Base-by-base conservation (phyloP, 768 basidiomycete species). In the Sarcodon aspratus region DNA sequence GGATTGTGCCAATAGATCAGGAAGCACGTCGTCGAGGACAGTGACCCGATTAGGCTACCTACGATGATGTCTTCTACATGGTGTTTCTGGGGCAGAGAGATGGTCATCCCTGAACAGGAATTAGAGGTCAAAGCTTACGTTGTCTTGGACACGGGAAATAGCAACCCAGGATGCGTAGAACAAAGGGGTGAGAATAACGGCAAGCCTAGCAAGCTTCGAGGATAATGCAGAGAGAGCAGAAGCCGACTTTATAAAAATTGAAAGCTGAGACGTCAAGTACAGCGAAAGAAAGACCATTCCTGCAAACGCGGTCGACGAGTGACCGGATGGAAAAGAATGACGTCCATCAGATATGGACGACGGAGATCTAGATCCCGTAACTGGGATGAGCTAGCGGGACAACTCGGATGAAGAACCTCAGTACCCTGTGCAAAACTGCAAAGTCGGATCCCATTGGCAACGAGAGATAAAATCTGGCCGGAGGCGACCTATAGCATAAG, bases 21-120 rank as follows among this genome's bases (percentile, higher is more conserved):
- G 59, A 80, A 83, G 55, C 69, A 71, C 48, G 74, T 59, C 9
- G 63, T 59, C 11, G 76, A 73, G 12, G 70, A 74, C 32, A 72
- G 32, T 7, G 73, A 66, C 33, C 82, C 82, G 44, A 84, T 75
- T 18, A 75, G 53, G 50, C 75, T 72, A 21, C 82, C 82, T 8
- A 75, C 76, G 48, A 83, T 72, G 11, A 83, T 74, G 57, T 85
- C 82, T 61, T 82, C 81, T 59, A 75, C 77, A 61, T 82, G 79
- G 59, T 85, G 82, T 55, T 75, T 65, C 82, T 83, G 57, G 15
- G 48, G 36, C 33, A 48, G 40, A 13, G 6, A 42, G 40, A 13
- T 17, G 7, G 9, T 27, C 40, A 17, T 9, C 40, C 21, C 15
- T 12, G 21, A 17, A 51, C 37, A 31, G 34, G 17, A 45, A 47